These are phyloP conservation scores for Nemania sp. DNA, from an alignment of 2,329 filamentous ascomycete species.

Conservation along the genomic window DNA sequence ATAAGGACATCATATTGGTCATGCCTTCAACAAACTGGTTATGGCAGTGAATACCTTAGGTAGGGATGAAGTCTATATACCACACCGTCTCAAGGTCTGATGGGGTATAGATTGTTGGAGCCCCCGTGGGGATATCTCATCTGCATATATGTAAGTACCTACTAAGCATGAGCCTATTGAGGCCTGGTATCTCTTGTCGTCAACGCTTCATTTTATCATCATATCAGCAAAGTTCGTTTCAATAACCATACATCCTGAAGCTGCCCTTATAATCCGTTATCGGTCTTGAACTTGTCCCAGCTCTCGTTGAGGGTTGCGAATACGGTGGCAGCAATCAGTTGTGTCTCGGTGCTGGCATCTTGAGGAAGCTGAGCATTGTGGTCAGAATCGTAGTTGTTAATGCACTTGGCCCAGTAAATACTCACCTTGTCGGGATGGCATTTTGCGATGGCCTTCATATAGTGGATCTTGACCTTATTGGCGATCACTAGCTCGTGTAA, in stretches of 20 bases:
- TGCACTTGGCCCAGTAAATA: conserved; percentile 7
- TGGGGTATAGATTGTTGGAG: conserved; percentile 5
- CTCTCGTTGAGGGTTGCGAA: conserved; percentile 73
- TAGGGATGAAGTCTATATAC: background rate
- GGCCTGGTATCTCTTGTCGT: conserved; percentile 11
- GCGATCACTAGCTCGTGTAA: conserved; percentile 91
- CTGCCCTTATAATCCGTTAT: conserved; percentile 64
- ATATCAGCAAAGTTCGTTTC: conserved; percentile 11
- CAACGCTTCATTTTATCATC: conserved; percentile 18
- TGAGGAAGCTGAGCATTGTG: conserved; percentile 59
- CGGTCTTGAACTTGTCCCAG: conserved; percentile 74
- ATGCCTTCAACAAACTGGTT: too few species aligned
- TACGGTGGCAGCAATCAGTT: conserved; percentile 67
- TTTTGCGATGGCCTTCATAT: conserved; percentile 99
- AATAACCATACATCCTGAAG: background rate
- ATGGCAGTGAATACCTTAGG: too few species aligned
- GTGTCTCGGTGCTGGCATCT: conserved; percentile 66
- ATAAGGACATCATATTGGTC: too few species aligned
- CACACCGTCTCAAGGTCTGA: background rate
- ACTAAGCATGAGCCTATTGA: conserved; percentile 12
- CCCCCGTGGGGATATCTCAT: conserved; percentile 17
- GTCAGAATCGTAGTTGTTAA: conserved; percentile 13
- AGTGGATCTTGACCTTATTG: conserved; percentile 94
- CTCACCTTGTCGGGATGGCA: conserved; percentile 98
- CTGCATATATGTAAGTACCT: conserved; percentile 6